Evolutionary conservation across 1,139 yeast genomes (phyloP), one percentile per base, ranked within the genome.

Genomic region (Taphrina confusa): DNA sequence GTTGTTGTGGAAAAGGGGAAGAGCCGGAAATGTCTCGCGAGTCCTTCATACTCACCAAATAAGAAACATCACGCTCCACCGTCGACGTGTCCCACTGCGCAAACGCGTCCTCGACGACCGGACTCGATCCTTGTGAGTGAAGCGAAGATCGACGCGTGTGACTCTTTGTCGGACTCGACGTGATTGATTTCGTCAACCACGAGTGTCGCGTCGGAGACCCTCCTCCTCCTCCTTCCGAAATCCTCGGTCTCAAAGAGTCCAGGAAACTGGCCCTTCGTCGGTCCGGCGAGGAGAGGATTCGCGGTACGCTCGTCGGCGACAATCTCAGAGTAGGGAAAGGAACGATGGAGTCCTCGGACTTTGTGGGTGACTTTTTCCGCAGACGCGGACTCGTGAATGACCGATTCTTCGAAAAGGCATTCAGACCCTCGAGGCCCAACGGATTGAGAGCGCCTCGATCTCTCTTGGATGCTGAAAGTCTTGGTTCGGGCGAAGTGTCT

Each of bases 21-120:
- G 58, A 23, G 36, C 58, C 58, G 2, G 58, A 54, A 5, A 54
- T 44, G 28, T 54, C 58, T 16, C 58, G 37, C 14, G 51, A 54
- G 44, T 54, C 58, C 27, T 36, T 23, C 51, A 54, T 31, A 14
- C 40, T 36, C n/a, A 54, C 50, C 36, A 54, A 45, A 31, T 54
- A 54, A 22, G 58, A 34, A 2, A 44, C 51, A 31, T 54, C 58
- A 2, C 28, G 39, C 31, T 54, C 58, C 44, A 54, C 51, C 12
- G 42, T 34, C 9, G 51, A 20, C n/a, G 58, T 54, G 22, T 54
- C 58, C 58, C 58, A 54, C 42, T 54, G 40, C 16, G 51, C 33
- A 44, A 54, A 54, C 12, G 58, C 58, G 18, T 42, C 25, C 30
- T 54, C 45, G 8, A 36, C 36, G 8, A 36, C 36, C 18, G 44